Conservation (phyloP, 164 flowering plant species). For the Magnolia kwangsiensis region DNA sequence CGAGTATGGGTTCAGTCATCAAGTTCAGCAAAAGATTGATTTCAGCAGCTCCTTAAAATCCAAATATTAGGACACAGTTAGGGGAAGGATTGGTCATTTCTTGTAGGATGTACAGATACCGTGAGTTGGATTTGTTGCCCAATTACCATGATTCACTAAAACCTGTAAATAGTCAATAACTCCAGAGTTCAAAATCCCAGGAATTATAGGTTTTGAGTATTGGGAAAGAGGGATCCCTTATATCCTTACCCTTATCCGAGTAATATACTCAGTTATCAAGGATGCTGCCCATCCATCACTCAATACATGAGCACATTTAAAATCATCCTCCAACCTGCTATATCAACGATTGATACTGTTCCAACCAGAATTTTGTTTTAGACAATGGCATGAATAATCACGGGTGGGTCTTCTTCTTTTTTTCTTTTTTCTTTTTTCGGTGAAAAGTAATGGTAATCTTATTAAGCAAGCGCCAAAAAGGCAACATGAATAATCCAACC, state of each 20-base stretch:
- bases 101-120: neutral
- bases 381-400: no score
- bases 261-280: neutral
- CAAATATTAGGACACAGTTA: neutral
- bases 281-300: neutral
- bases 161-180: neutral
- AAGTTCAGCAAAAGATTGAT: neutral
- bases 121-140: neutral
- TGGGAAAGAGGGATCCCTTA: neutral
- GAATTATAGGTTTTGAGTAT: no score
- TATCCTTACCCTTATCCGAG: neutral
- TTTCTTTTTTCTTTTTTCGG: no score
- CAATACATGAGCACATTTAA: neutral
- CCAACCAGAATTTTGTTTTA: no score
- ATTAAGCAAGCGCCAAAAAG: no score
- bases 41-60: neutral
- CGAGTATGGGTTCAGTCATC: neutral
- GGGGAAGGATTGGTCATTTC: neutral
- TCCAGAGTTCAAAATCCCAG: neutral
- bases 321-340: neutral
- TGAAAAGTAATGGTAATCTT: no score
- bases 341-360: no score
- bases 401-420: neutral
- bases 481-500: no score
- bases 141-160: neutral